These are phyloP conservation scores for Chaetomium sp. DNA, from an alignment of 2,329 filamentous ascomycete species.

Conservation along the genomic window DNA sequence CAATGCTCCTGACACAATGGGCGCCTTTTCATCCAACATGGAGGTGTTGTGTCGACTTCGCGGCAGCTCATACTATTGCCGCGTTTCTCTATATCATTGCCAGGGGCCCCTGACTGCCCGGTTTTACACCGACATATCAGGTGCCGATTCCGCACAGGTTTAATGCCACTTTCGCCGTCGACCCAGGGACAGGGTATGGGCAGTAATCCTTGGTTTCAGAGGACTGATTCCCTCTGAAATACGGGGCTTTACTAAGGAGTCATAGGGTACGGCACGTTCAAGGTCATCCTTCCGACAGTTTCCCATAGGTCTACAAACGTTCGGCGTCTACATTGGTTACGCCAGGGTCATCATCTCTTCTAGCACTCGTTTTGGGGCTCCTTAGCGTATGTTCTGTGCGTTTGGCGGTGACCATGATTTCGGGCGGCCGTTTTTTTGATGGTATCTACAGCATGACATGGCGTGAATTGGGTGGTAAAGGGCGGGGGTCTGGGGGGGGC, in stretches of 20 bases:
- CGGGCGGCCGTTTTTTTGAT: background rate
- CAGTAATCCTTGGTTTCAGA: background rate
- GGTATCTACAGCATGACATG: background rate
- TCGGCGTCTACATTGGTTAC: background rate
- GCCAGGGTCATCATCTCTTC: background rate
- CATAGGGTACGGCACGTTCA: background rate
- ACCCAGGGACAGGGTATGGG: background rate
- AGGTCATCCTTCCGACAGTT: background rate
- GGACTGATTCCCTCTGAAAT: background rate
- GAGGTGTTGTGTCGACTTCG: background rate
- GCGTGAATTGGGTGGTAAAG: background rate
- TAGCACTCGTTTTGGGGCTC: background rate
- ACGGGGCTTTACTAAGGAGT: too few species aligned
- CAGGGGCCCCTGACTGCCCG: too few species aligned
- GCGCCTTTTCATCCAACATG: constrained; percentile 15
- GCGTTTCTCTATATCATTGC: background rate
- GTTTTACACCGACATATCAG: background rate
- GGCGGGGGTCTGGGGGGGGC: background rate
- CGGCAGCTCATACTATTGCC: background rate
- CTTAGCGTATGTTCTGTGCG: background rate
- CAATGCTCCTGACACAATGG: background rate
- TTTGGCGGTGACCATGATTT: background rate
- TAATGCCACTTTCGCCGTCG: background rate
- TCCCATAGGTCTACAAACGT: background rate
- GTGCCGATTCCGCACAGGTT: background rate